Conservation (phyloP, 225 moss, liverwort and hornwort genomes). For the Antitrichia curtipendula region DNA sequence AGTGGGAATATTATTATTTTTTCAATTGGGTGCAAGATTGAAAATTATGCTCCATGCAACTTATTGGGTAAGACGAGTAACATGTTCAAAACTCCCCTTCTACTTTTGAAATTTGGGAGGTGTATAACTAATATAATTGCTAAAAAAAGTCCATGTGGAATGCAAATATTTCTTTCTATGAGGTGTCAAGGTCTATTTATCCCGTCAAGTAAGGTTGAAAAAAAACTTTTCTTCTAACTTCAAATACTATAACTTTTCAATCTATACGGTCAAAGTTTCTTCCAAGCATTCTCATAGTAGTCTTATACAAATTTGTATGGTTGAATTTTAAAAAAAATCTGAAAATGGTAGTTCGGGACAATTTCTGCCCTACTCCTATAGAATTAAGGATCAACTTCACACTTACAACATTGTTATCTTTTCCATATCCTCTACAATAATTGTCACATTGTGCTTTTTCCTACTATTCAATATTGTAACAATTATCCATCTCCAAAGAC, state of each 20-base stretch:
- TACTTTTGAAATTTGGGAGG: background rate
- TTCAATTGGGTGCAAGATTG: fast-evolving
- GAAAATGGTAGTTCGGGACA: fast-evolving
- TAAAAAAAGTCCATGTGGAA: background rate
- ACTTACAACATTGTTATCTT: too few relatives aligned
- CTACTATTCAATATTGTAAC: background rate
- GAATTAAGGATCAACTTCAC: background rate
- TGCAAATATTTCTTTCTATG: background rate
- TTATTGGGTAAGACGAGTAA: fast-evolving
- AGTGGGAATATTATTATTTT: too few relatives aligned
- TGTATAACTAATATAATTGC: fast-evolving
- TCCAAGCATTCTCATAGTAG: background rate
- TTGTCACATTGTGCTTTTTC: background rate
- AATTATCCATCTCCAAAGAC: background rate
- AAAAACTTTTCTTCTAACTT: background rate
- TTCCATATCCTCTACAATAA: background rate
- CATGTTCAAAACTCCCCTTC: background rate
- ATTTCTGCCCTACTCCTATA: background rate
- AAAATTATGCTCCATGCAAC: background rate
- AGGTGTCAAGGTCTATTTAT: background rate
- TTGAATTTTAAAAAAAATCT: background rate
- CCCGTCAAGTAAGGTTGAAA: fast-evolving
- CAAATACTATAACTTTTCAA: background rate
- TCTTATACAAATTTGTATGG: background rate
- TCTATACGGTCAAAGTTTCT: background rate